Conservation (phyloP, 2,329 filamentous ascomycete species). For the Cercospora brassicicola region DNA sequence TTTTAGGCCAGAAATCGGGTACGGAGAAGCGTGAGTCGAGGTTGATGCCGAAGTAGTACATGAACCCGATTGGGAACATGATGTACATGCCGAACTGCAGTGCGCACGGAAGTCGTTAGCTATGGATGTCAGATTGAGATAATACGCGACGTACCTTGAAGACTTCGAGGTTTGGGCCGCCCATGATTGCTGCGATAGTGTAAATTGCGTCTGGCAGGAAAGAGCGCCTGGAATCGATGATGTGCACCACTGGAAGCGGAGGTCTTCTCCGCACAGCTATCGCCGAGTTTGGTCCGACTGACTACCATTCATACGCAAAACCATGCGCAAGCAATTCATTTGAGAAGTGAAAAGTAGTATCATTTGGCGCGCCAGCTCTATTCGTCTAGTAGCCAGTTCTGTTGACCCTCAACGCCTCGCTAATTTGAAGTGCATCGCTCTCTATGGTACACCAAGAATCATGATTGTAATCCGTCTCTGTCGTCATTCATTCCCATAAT, state of each 20-base stretch:
- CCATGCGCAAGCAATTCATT: too few species aligned
- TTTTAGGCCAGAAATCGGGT: constrained; percentile 88
- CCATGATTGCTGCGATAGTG: constrained; percentile 54
- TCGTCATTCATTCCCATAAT: constrained; percentile 7
- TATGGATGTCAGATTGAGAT: neutral
- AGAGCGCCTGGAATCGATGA: constrained; percentile 13
- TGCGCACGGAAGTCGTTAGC: neutral
- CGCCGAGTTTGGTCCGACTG: constrained; percentile 1
- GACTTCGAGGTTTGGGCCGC: constrained; percentile 85
- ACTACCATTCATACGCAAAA: neutral
- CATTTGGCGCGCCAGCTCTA: constrained; percentile 2
- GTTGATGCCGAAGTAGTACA: constrained; percentile 99
- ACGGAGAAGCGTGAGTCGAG: constrained; percentile 89
- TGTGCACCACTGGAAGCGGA: constrained; percentile 9
- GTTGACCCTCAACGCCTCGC: constrained; percentile 21
- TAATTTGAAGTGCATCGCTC: constrained; percentile 10
- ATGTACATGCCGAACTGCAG: constrained; percentile 93
- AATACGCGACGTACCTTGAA: constrained; percentile 68
- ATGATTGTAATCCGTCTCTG: constrained; percentile 4
- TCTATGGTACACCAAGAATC: constrained; percentile 11
- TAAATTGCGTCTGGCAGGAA: neutral
- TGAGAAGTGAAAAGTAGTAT: neutral
- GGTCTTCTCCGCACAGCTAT: constrained; percentile 3
- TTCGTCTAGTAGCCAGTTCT: constrained; percentile 11
- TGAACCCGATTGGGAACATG: constrained; percentile 97